These are phyloP conservation scores for Talaromyces sp. DNA, from an alignment of 2,329 filamentous ascomycete genomes.

Conservation along the genomic window DNA sequence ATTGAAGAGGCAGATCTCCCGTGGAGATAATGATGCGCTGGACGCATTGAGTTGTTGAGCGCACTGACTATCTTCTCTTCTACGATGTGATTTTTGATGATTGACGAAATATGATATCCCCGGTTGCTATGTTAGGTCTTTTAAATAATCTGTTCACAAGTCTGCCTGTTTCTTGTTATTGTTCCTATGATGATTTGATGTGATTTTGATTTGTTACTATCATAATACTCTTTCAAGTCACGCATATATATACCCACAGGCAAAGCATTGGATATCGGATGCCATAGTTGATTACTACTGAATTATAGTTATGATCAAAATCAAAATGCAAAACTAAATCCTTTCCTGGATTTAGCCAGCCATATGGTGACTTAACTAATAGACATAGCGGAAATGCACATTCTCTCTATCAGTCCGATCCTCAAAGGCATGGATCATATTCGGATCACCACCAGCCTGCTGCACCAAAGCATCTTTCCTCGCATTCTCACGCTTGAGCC, in stretches of 20 bases:
- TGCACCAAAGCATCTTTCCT: conserved; percentile 48
- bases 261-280: neutral
- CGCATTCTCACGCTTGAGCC: conserved; percentile 55
- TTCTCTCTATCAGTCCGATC: conserved; percentile 61
- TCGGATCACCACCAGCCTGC: conserved; percentile 35
- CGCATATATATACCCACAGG: conserved; percentile 3
- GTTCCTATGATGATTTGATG: neutral
- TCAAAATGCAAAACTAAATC: neutral
- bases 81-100: conserved; percentile 11
- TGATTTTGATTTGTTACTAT: neutral
- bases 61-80: neutral
- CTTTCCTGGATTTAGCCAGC: neutral
- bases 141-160: neutral
- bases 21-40: conserved; percentile 45
- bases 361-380: conserved; percentile 24
- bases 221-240: neutral
- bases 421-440: conserved; percentile 53
- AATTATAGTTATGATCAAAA: neutral
- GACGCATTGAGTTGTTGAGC: neutral
- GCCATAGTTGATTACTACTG: neutral
- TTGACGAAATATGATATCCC: conserved; percentile 18
- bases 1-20: conserved; percentile 59
- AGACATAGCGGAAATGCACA: conserved; percentile 55
- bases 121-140: neutral
- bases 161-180: neutral